These are phyloP conservation scores for Leishmania guyanensis DNA, from an alignment of 208 protist genomes.

Conservation along the genomic window DNA sequence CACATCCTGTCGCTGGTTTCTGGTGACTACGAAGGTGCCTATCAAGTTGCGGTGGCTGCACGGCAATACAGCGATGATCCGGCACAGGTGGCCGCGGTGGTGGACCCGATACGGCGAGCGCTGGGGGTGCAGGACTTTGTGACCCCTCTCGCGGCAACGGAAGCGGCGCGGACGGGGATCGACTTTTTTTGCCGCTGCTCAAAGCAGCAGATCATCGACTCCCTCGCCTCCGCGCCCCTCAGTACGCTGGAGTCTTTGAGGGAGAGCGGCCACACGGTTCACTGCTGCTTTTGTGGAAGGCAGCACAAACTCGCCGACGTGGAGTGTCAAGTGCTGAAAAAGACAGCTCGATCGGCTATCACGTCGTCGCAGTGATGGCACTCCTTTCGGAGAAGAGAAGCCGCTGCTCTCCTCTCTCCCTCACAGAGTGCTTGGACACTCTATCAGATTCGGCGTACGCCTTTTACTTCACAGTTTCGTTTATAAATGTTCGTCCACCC, in stretches of 20 bases:
- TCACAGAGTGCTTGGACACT: neutral
- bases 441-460: neutral
- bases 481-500: neutral
- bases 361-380: neutral
- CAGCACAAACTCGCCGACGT: conserved; percentile 26
- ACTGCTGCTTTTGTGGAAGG: conserved; percentile 55
- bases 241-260: conserved; percentile 18
- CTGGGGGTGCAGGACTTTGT: conserved; percentile 35
- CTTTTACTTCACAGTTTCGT: neutral
- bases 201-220: conserved; percentile 45
- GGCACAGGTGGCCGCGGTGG: conserved; percentile 32
- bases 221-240: conserved; percentile 22
- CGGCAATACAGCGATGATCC: conserved; percentile 67
- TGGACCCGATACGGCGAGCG: conserved; percentile 52
- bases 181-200: conserved; percentile 88
- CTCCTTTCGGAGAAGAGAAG: neutral
- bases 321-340: conserved; percentile 47
- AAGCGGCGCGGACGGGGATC: conserved; percentile 50
- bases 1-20: conserved; percentile 62
- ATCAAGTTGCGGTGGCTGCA: conserved; percentile 41
- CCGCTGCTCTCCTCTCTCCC: too few relatives aligned
- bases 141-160: conserved; percentile 35
- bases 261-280: conserved; percentile 13
- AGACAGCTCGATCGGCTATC: conserved; percentile 2
- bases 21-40: conserved; percentile 73